Evolutionary conservation across 1,139 yeast genomes (phyloP).

Genomic region (Candida pseudoviswanathii): DNA sequence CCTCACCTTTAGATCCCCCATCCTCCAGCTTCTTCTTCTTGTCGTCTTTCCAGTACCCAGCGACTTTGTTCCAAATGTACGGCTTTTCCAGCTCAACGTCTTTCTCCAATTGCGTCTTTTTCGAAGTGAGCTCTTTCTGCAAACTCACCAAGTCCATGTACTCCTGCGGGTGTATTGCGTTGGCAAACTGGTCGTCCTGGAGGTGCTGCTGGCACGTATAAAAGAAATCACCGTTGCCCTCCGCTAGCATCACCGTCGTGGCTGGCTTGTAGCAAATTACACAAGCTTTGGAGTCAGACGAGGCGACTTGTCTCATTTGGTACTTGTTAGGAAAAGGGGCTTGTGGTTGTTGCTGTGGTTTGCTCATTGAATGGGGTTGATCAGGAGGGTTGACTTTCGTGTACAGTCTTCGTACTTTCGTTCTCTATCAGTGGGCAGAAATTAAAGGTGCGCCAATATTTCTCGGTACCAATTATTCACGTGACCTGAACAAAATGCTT

Average conservation of each 20-base stretch:
- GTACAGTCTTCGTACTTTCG: no score
- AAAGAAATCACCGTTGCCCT: conserved; percentile 60
- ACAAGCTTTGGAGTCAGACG: conserved; percentile 59
- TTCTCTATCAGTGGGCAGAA: no score
- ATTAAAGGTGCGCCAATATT: no score
- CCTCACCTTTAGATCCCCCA: conserved; percentile 8
- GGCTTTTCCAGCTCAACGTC: conserved; percentile 35
- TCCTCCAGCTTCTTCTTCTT: conserved; percentile 16
- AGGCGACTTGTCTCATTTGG: conserved; percentile 57
- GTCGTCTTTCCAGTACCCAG: conserved; percentile 21
- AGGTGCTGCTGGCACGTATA: conserved; percentile 70
- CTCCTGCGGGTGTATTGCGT: conserved; percentile 49
- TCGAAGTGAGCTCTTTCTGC: conserved; percentile 39
- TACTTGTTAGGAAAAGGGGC: conserved; percentile 57
- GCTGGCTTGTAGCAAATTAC: conserved; percentile 69
- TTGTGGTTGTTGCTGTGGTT: conserved; percentile 8
- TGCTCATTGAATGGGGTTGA: conserved; percentile 7
- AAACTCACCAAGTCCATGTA: conserved; percentile 46
- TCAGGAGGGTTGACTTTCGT: no score
- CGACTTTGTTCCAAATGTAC: conserved; percentile 32
- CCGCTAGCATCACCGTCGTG: conserved; percentile 58
- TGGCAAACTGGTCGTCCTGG: conserved; percentile 62
- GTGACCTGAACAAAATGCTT: no score
- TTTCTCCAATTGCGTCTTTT: conserved; percentile 35
- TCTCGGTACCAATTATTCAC: no score